phyloP scores from a whole-genome alignment of 163 green algal species.

The Picocystis sp. region DNA sequence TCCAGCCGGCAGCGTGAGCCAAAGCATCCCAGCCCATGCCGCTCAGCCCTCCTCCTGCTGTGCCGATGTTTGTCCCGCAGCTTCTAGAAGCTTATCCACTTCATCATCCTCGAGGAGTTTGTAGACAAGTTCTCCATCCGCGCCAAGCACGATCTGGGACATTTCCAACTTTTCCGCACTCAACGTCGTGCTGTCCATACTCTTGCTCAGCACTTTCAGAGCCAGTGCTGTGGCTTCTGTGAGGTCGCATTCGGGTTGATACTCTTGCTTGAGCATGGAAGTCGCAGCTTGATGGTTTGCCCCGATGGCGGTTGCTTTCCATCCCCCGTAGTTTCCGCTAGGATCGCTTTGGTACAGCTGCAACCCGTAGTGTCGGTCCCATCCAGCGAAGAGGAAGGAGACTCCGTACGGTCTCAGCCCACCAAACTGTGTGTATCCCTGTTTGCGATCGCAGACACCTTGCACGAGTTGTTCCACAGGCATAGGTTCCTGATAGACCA shows the following conservation, averaged over 20 bases:
- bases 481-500: slow-evolving; percentile 85
- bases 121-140: slow-evolving; percentile 55
- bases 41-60: slow-evolving; percentile 18
- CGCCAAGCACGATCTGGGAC: slow-evolving; percentile 41
- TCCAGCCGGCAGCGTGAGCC: too few species aligned
- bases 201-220: slow-evolving; percentile 84
- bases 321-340: slow-evolving; percentile 91
- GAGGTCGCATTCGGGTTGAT: not conserved
- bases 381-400: slow-evolving; percentile 88
- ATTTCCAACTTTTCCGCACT: slow-evolving; percentile 92
- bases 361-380: slow-evolving; percentile 84
- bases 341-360: slow-evolving; percentile 97
- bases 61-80: slow-evolving; percentile 5
- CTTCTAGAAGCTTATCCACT: slow-evolving; percentile 66
- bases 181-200: slow-evolving; percentile 91
- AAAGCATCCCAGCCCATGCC: too few species aligned
- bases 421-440: slow-evolving; percentile 96
- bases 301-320: slow-evolving; percentile 92
- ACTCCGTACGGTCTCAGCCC: slow-evolving; percentile 93
- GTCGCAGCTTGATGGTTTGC: slow-evolving; percentile 76
- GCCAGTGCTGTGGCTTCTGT: slow-evolving; percentile 13
- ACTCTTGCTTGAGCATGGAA: slow-evolving; percentile 81
- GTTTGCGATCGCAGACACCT: slow-evolving; percentile 88
- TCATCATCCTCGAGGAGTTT: slow-evolving; percentile 61
- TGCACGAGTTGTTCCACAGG: slow-evolving; percentile 94